phyloP scores from a whole-genome alignment of 352 stramenopile genomes.

The Pythium apleroticum region DNA sequence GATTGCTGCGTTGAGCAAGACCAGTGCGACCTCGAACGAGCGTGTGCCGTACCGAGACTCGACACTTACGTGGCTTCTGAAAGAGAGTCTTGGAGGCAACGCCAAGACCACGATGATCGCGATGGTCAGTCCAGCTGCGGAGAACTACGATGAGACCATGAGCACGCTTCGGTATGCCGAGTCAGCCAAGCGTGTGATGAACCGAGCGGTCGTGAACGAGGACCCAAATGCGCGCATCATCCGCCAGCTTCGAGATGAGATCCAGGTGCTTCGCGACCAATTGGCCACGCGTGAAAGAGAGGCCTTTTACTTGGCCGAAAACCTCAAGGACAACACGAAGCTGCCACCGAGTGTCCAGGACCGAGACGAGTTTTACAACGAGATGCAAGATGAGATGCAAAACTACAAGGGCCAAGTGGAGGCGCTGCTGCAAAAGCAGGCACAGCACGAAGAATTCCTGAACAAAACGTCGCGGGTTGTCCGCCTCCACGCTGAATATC shows the following conservation, averaged over 20 bases:
- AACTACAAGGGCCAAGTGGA: slow-evolving; percentile 20
- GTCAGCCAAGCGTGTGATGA: slow-evolving; percentile 84
- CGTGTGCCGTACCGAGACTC: slow-evolving; percentile 85
- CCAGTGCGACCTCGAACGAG: slow-evolving; percentile 30
- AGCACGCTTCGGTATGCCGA: slow-evolving; percentile 83
- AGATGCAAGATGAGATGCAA: slow-evolving; percentile 23
- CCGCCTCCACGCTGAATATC: slow-evolving; percentile 19
- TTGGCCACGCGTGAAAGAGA: slow-evolving; percentile 35
- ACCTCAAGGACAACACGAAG: slow-evolving; percentile 22
- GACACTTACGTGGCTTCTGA: slow-evolving; percentile 85
- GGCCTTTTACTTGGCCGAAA: slow-evolving; percentile 30
- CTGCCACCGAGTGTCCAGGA: slow-evolving; percentile 22
- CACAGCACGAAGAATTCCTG: slow-evolving; percentile 16
- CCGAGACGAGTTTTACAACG: slow-evolving; percentile 27
- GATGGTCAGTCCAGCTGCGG: slow-evolving; percentile 75
- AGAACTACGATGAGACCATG: slow-evolving; percentile 88
- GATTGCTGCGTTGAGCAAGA: slow-evolving; percentile 85
- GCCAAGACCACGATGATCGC: slow-evolving; percentile 90
- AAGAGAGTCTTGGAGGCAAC: slow-evolving; percentile 83
- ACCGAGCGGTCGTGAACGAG: slow-evolving; percentile 79
- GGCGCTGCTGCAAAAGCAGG: slow-evolving; percentile 11
- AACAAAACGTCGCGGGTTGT: slow-evolving; percentile 17
- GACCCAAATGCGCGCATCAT: slow-evolving; percentile 82
- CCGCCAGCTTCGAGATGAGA: slow-evolving; percentile 72
- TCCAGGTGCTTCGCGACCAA: slow-evolving; percentile 50